Conservation (phyloP, 305 asterid species). For the Rubia tinctorum region DNA sequence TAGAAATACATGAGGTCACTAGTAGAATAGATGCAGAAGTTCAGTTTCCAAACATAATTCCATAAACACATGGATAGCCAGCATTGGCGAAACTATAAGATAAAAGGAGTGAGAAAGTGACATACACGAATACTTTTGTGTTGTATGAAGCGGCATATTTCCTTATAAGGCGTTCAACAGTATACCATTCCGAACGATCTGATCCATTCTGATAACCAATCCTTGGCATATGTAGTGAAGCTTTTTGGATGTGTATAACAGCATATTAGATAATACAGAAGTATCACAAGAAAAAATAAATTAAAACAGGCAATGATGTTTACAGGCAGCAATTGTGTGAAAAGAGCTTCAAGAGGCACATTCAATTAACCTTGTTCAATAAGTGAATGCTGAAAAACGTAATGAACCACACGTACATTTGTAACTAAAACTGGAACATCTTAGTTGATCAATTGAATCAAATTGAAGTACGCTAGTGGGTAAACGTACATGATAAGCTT, state of each 20-base stretch:
- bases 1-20: background rate
- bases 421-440: background rate
- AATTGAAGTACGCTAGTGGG: background rate
- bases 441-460: background rate
- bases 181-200: slow-evolving; percentile 89
- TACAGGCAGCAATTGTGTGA: background rate
- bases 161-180: slow-evolving; percentile 77
- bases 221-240: slow-evolving; percentile 95
- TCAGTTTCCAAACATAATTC: background rate
- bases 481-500: background rate
- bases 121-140: slow-evolving; percentile 72
- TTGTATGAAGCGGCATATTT: slow-evolving; percentile 72
- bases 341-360: background rate
- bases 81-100: background rate
- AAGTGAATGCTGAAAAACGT: background rate
- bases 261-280: slow-evolving; percentile 1
- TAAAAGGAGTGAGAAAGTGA: slow-evolving; percentile 19
- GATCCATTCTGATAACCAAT: slow-evolving; percentile 73
- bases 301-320: slow-evolving; percentile 2
- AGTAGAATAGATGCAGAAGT: background rate
- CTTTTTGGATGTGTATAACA: slow-evolving; percentile 29
- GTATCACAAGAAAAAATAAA: background rate
- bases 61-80: slow-evolving; percentile 1
- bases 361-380: background rate
- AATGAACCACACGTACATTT: background rate